phyloP scores from a whole-genome alignment of 768 basidiomycete species.

The Boletus huronensis region DNA sequence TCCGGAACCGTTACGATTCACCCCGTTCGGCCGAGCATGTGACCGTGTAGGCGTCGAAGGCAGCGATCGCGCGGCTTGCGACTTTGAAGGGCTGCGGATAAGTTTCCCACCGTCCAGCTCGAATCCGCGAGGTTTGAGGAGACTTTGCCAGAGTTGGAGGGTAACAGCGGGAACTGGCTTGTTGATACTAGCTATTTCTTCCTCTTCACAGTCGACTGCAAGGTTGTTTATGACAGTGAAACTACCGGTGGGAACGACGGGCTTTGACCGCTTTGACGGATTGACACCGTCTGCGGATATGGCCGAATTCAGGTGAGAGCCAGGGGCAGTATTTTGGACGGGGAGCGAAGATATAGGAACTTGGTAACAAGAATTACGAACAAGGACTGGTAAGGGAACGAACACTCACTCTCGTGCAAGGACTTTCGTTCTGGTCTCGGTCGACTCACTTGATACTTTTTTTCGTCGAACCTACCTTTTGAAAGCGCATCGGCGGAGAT shows the following conservation, averaged over 20 bases:
- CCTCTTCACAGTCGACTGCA: slow-evolving; percentile 33
- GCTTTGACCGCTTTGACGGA: slow-evolving; percentile 20
- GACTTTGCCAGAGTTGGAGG: slow-evolving; percentile 66
- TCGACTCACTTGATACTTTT: slow-evolving; percentile 51
- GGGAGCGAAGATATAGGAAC: slow-evolving; percentile 11
- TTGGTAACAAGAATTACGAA: not conserved
- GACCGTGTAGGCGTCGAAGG: slow-evolving; percentile 17
- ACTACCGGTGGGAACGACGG: slow-evolving; percentile 7
- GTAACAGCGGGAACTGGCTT: slow-evolving; percentile 61
- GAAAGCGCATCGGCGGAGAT: not conserved
- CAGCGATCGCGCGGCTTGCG: slow-evolving; percentile 23
- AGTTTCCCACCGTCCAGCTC: slow-evolving; percentile 55
- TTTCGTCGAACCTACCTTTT: slow-evolving; percentile 63
- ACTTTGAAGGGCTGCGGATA: slow-evolving; percentile 57
- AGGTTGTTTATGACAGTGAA: slow-evolving; percentile 23
- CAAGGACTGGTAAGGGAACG: not conserved
- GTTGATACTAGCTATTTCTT: slow-evolving; percentile 56
- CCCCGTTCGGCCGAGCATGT: not conserved
- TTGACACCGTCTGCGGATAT: slow-evolving; percentile 11
- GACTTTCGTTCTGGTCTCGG: slow-evolving; percentile 59
- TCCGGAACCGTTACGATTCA: not conserved
- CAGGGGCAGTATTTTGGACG: slow-evolving; percentile 13
- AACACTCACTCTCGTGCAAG: slow-evolving; percentile 19
- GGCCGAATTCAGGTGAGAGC: slow-evolving; percentile 13
- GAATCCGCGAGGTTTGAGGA: slow-evolving; percentile 67